Conservation (phyloP, 257 asterid species). For the Solanum medicagineum region DNA sequence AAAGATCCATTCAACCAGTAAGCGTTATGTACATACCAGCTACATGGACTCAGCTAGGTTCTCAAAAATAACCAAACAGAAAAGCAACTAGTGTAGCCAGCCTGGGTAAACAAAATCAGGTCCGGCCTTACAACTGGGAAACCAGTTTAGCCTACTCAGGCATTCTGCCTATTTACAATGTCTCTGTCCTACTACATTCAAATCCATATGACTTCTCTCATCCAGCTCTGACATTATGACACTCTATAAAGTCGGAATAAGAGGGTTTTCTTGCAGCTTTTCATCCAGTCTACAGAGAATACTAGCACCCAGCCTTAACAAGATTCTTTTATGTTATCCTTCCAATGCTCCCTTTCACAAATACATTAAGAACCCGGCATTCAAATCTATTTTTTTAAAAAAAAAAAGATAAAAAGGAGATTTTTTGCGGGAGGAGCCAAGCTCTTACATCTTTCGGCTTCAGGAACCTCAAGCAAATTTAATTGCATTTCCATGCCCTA, state of each 20-base stretch:
- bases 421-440: background rate
- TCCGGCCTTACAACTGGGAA: background rate
- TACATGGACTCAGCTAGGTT: background rate
- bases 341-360: background rate
- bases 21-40: background rate
- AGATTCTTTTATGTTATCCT: background rate
- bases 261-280: background rate
- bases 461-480: background rate
- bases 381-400: background rate
- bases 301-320: background rate
- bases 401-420: background rate
- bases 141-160: background rate
- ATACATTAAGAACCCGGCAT: background rate
- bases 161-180: background rate
- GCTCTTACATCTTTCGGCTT: background rate
- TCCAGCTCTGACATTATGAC: background rate
- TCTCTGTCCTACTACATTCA: background rate
- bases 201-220: background rate
- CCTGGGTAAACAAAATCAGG: background rate
- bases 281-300: background rate
- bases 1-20: background rate
- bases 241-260: background rate
- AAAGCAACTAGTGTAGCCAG: background rate
- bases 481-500: background rate
- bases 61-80: background rate